Base-by-base conservation (phyloP, 2,329 filamentous ascomycete species). In the Davidsoniella virescens region DNA sequence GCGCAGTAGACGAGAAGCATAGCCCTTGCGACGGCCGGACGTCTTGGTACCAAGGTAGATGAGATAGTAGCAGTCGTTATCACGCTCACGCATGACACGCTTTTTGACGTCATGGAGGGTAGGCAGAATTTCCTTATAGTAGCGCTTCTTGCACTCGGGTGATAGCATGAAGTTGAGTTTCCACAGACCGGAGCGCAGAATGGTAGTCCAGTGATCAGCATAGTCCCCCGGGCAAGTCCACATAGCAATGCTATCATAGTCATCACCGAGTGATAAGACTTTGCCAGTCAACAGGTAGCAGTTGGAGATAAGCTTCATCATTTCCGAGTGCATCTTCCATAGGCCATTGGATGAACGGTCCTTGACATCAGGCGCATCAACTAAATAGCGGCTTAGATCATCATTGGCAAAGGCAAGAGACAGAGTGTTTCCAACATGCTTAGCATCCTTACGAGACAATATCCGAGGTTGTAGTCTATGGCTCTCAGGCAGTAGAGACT, bases 31-130 rank as follows among this genome's bases (percentile, higher is more conserved):
- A 54, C 82, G 76, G 4, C 80, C 77, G 54, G 70, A 71, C 33
- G 82, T 78, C 62, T 80, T 82, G 47, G 83, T 87, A 55, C 85
- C 86, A 54, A 93, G 70, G 64, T 90, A 92, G 44, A 87, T 83
- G 50, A 93, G 77, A 63, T 92, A 92, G 72, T 84, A 92, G 60
- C 75, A 79, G 54, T 82, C 70, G 57, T 70, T 63, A 60, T 86
- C 80, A 47, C 78, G 72, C 38, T 73, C 69, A 18, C 81, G 80
- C 63, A 92, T 73, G 54, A 84, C 71, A 54, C 76, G 70, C 54
- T 71, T 67, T 68, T 88, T 88, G 59, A 81, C 81, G 57, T 79
- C 68, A 64, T 85, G 77, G 55, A 92, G 72, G 43, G 87, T 70
- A 14, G 84, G 84, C 44, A 87, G 64, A 64, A 90, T 79, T 64